These are phyloP conservation scores for Tetradesmus lagerheimii DNA, from an alignment of 139 green algal genomes.

Conservation along the genomic window DNA sequence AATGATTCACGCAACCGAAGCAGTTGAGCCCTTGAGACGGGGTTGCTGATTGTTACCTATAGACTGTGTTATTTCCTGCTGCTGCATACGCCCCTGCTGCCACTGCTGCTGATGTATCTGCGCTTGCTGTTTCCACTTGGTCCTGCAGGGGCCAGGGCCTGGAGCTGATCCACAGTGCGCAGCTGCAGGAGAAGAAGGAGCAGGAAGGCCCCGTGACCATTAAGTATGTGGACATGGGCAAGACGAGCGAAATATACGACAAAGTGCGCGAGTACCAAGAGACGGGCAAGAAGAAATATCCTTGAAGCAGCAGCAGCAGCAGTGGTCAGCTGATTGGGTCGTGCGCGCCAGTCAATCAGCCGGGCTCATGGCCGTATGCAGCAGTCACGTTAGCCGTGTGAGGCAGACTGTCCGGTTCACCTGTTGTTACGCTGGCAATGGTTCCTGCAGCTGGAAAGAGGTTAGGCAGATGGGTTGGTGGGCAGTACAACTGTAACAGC, in stretches of 20 bases:
- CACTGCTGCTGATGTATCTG: background rate
- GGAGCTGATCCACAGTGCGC: constrained; percentile 39
- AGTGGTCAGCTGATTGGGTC: background rate
- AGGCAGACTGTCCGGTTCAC: too few relatives aligned
- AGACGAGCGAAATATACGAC: constrained; percentile 44
- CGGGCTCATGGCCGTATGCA: too few relatives aligned
- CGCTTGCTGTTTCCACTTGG: background rate
- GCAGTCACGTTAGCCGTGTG: too few relatives aligned
- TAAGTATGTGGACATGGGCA: constrained; percentile 41
- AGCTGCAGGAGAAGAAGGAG: background rate
- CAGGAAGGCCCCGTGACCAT: constrained; percentile 22
- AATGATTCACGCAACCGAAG: background rate
- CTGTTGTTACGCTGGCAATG: too few relatives aligned
- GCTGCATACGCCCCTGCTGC: background rate
- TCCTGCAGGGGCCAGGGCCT: constrained; percentile 15
- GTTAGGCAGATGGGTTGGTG: too few relatives aligned
- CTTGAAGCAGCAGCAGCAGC: background rate
- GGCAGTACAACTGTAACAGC: too few relatives aligned
- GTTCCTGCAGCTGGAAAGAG: too few relatives aligned
- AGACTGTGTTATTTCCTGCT: too few relatives aligned
- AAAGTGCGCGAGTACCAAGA: constrained; percentile 44
- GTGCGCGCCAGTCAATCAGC: too few relatives aligned
- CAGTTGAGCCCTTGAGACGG: background rate
- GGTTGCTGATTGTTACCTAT: too few relatives aligned
- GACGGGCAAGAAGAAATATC: constrained; percentile 49